Base-by-base conservation (phyloP, 495 filamentous ascomycete genomes). In the Aspergillus egyptiacus region DNA sequence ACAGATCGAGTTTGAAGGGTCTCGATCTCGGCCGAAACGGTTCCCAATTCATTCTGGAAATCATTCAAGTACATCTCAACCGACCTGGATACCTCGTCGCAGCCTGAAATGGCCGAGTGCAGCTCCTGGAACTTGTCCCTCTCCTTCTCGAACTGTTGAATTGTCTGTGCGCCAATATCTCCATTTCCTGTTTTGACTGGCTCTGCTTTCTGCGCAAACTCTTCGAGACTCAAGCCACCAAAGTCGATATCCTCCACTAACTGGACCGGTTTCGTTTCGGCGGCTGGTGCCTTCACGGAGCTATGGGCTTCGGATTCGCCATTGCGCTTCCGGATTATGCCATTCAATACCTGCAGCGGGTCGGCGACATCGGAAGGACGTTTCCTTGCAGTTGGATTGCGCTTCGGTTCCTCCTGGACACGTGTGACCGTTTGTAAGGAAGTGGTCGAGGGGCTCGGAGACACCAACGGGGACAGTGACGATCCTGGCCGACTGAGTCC, bases 11-110 rank as follows among this genome's bases (percentile, higher is more conserved):
- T 80, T 64, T 98, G 93, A 14, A 98, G 71, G 11, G 80, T 88
- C 67, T 98, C 94, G 22, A 98, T 98, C 60, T 98, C 93, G 3
- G 87, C 82, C 7, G 93, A 96, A 5, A 98, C 94, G 2, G 80
- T 78, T 3, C 89, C 90, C 11, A 98, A 75, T 63, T 98, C 93
- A 40, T 85, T 85, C 66, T 91, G 89, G 58, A 98, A 98, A 60
- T 84, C 89, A 34, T 87, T 86, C 40, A 98, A 69, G 60, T 96
- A 96, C 14, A 78, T 78, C 67, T 98, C 91, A 37, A 98, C 91
- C 1, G 94, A 95, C 60, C 81, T 85, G 32, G 96, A 80, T 33
- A 98, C 88, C 57, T 95, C 86, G 65, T 98, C 91, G 63, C 93
- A 97, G 23, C 87, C 86, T 25, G 74, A 66, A 53, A 98, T 96